A percentile compares a stretch with the other conserved stretches of the same genome.
Conservation (phyloP, 2,329 filamentous ascomycete genomes). For the Akanthomyces muscarius region DNA sequence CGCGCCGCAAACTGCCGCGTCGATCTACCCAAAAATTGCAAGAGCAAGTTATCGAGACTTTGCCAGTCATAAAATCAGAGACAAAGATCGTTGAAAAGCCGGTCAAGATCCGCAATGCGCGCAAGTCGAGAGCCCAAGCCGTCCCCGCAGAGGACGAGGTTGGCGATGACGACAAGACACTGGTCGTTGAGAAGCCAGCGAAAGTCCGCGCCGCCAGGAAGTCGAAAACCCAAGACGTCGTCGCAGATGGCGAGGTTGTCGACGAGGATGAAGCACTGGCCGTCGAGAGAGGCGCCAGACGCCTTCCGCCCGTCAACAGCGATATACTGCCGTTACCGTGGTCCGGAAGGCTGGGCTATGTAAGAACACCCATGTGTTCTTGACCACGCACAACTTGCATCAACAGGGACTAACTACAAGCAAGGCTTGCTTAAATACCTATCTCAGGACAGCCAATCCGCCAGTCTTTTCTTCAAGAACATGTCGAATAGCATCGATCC, state of each 20-base stretch:
- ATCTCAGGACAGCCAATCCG: slow-evolving; percentile 74
- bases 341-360: slow-evolving; percentile 86
- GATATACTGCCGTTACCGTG: slow-evolving; percentile 80
- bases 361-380: slow-evolving; percentile 38
- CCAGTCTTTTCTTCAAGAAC: slow-evolving; percentile 89
- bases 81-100: background rate
- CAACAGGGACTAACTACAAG: slow-evolving; percentile 18
- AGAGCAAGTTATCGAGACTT: background rate
- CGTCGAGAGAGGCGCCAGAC: slow-evolving; percentile 36
- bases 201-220: background rate
- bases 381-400: background rate
- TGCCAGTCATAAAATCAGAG: background rate
- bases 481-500: slow-evolving; percentile 83
- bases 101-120: background rate
- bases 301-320: slow-evolving; percentile 64
- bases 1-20: slow-evolving; percentile 6
- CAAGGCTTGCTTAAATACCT: slow-evolving; percentile 86
- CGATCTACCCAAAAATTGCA: background rate
- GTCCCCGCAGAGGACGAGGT: background rate
- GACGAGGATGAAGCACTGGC: background rate
- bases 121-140: background rate
- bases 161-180: no score
- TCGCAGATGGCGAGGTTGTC: background rate
- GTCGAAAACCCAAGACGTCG: background rate
- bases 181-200: background rate